These are phyloP conservation scores for Talaromyces sp. DNA, from an alignment of 2,329 filamentous ascomycete species.

Conservation along the genomic window DNA sequence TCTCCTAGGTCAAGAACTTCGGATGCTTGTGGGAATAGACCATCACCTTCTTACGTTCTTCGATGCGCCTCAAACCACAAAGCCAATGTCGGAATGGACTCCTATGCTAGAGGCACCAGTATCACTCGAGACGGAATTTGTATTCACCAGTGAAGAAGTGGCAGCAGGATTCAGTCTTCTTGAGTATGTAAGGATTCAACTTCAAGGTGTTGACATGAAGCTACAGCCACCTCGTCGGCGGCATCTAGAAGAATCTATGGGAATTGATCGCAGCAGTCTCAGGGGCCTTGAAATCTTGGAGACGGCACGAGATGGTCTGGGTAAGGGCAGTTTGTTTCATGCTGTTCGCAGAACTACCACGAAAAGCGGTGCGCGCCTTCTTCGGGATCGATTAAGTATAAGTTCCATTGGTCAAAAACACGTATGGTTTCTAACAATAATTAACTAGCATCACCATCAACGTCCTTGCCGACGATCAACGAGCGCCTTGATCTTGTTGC, in stretches of 20 bases:
- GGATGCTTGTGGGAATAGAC: constrained; percentile 68
- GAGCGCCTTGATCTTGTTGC: constrained; percentile 76
- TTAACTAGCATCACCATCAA: constrained; percentile 68
- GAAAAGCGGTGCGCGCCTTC: constrained; percentile 78
- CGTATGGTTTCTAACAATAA: constrained; percentile 14
- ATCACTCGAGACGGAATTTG: constrained; percentile 44
- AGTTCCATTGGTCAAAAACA: constrained; percentile 1
- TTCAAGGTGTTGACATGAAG: constrained; percentile 74
- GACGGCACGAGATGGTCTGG: constrained; percentile 74
- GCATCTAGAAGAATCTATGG: constrained; percentile 73
- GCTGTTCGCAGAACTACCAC: constrained; percentile 87
- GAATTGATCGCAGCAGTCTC: constrained; percentile 87
- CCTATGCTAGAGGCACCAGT: constrained; percentile 73
- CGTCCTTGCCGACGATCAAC: constrained; percentile 75
- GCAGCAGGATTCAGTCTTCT: constrained; percentile 75
- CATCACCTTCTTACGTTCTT: constrained; percentile 73
- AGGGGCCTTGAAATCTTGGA: constrained; percentile 82
- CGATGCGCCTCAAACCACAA: constrained; percentile 39
- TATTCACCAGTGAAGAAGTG: constrained; percentile 67
- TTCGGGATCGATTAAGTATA: constrained; percentile 76
- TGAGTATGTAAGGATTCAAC: constrained; percentile 73
- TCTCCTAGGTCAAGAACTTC: constrained; percentile 57
- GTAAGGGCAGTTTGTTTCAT: constrained; percentile 81
- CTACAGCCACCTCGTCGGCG: constrained; percentile 77
- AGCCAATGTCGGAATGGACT: constrained; percentile 62